Evolutionary conservation across 805 yeast species (phyloP), one percentile per base, ranked within the genome.

Genomic region (Pichia californica): DNA sequence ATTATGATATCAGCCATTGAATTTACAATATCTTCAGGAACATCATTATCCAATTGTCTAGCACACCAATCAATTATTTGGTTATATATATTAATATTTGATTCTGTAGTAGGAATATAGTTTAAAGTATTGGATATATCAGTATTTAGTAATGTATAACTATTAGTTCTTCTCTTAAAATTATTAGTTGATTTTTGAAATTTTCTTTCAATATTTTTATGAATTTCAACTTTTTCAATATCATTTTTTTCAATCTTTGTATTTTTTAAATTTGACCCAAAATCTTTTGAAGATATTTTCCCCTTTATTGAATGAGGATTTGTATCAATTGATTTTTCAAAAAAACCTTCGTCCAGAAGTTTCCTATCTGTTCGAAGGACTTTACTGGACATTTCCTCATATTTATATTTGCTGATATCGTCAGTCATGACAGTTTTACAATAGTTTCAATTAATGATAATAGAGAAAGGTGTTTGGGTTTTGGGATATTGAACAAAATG

Each of bases 261-360:
- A 51, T 9, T 33, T 52, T 45, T 44, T 38, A 52, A 33, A 23
- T 47, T 49, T 2, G 76, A 53, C 0, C 66, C 96, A 83, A 88
- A 76, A 38, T 87, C 94, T 31, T 70, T 67, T 42, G 76, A 66
- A 4, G 78, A 63, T n/a, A 89, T 70, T 46, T 71, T 76, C 4
- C 95, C 95, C 9, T 68, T 74, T 56, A 88, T 66, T 0, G 94
- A 79, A 45, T 77, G 77, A 0, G 96, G 96, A 36, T 73, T 77
- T 3, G 83, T 78, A 20, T 73, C 79, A 5, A 75, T 76, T 40
- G 70, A 77, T 37, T 54, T 59, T 14, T 54, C 69, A 38, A 62
- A 67, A 35, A 68, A 57, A 36, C 59, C 64, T 47, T 57, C 62
- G 38, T 73, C 71, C 40, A 76, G 58, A 31, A 77, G 64, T 40